Percentiles rank a stretch among this genome's conserved stretches.
phyloP scores from a whole-genome alignment of 352 stramenopile genomes.

The Phytophthora citrophthora region DNA sequence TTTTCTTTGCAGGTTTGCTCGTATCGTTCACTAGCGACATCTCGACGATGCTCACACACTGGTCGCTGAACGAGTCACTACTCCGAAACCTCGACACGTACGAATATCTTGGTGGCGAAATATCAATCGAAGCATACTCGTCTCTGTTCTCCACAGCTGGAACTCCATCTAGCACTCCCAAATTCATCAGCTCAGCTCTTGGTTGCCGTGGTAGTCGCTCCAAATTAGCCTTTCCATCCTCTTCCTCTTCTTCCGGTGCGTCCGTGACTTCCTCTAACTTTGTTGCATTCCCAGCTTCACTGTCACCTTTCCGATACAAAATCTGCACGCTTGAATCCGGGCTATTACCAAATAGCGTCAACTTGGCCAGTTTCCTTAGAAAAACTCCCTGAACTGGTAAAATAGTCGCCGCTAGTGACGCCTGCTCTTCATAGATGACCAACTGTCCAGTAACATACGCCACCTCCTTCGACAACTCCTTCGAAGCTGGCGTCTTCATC shows the following conservation, averaged over 20 bases:
- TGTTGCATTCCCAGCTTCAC: slow-evolving; percentile 18
- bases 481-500: slow-evolving; percentile 75
- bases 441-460: slow-evolving; percentile 83
- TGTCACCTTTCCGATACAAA: slow-evolving; percentile 65
- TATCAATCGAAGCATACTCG: slow-evolving; percentile 73
- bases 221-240: slow-evolving; percentile 26
- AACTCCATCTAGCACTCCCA: slow-evolving; percentile 71
- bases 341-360: slow-evolving; percentile 87
- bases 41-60: slow-evolving; percentile 85
- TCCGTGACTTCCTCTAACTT: slow-evolving; percentile 21
- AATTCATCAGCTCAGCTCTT: slow-evolving; percentile 61
- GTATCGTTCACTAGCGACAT: slow-evolving; percentile 66
- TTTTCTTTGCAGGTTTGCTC: slow-evolving; percentile 14
- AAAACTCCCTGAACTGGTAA: slow-evolving; percentile 86
- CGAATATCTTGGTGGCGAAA: slow-evolving; percentile 82
- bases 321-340: slow-evolving; percentile 82
- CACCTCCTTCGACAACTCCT: slow-evolving; percentile 72
- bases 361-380: slow-evolving; percentile 65
- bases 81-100: slow-evolving; percentile 82
- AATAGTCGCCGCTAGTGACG: slow-evolving; percentile 80
- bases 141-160: slow-evolving; percentile 64
- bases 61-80: slow-evolving; percentile 83
- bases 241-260: slow-evolving; percentile 32
- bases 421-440: slow-evolving; percentile 85
- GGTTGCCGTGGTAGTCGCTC: slow-evolving; percentile 41